Evolutionary conservation across 768 basidiomycete species (phyloP).

Genomic region (Suillus variegatus): DNA sequence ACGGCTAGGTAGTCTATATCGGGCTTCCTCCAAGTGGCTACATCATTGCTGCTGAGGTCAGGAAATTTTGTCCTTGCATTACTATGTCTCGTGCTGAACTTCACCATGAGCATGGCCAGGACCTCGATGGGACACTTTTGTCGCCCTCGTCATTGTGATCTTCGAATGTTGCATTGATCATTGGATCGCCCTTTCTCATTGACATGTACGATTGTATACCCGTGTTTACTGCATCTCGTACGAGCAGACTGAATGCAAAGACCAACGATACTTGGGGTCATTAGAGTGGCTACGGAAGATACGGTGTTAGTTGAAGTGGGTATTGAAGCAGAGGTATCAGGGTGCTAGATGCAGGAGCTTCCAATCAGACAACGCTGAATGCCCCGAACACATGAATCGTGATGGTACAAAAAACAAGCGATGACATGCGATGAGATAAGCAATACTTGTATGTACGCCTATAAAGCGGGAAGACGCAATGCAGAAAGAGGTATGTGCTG

Average conservation of each 20-base stretch:
- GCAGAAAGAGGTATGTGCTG: constrained; percentile 1
- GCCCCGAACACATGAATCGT: background rate
- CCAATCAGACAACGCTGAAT: background rate
- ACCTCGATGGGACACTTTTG: background rate
- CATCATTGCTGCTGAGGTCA: too few species aligned
- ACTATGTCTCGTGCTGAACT: background rate
- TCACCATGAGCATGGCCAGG: background rate
- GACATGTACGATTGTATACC: background rate
- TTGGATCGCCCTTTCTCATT: background rate
- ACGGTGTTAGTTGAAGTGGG: background rate
- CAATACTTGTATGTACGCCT: background rate
- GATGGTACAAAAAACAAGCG: constrained; percentile 5
- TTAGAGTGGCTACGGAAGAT: background rate
- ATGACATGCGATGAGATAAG: background rate
- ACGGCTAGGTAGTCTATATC: too few species aligned
- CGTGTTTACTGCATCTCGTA: background rate
- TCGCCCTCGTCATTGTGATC: too few species aligned
- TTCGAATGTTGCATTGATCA: background rate
- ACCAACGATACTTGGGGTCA: background rate
- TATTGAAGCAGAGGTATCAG: background rate
- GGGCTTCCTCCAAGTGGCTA: too few species aligned
- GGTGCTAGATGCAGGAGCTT: background rate
- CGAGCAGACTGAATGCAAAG: background rate
- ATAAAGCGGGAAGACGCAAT: background rate
- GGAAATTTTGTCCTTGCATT: background rate